Evolutionary conservation across 805 yeast species (phyloP).

Genomic region (Pichia deserticola): DNA sequence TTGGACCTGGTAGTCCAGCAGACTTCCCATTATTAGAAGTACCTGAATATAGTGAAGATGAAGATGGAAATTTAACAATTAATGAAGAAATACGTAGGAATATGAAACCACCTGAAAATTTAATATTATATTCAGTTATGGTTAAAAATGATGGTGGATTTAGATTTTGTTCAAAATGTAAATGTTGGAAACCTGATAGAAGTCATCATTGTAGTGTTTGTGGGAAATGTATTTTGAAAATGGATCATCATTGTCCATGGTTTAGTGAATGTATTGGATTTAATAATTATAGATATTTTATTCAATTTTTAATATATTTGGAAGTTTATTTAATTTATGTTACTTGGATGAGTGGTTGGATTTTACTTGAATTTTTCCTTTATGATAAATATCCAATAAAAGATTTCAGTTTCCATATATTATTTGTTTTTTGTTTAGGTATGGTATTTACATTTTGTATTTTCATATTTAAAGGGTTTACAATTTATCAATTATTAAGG

Average conservation of each 20-base stretch:
- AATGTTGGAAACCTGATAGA: constrained; percentile 54
- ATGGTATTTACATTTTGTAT: constrained; percentile 50
- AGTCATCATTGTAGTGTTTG: constrained; percentile 52
- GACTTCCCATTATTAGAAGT: constrained; percentile 41
- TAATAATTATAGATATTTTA: constrained; percentile 68
- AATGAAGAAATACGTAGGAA: background rate
- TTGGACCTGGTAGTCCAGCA: constrained; percentile 61
- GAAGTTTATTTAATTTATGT: constrained; percentile 40
- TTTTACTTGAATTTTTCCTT: constrained; percentile 43
- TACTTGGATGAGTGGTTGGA: constrained; percentile 31
- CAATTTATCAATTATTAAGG: constrained; percentile 47
- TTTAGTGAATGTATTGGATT: constrained; percentile 83
- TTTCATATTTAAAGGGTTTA: constrained; percentile 47
- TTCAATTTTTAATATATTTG: constrained; percentile 61
- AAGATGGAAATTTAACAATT: background rate
- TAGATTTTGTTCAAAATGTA: constrained; percentile 48
- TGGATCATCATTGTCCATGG: constrained; percentile 83
- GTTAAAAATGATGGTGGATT: constrained; percentile 54
- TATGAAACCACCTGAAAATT: constrained; percentile 35
- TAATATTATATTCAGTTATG: constrained; percentile 34
- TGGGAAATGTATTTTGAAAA: constrained; percentile 37
- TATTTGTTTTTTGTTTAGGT: constrained; percentile 52
- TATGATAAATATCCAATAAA: constrained; percentile 19
- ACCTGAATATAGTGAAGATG: constrained; percentile 14
- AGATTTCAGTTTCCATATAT: constrained; percentile 48